Percentiles rank a stretch among this genome's conserved stretches.
Evolutionary conservation across 2,329 filamentous ascomycete species (phyloP).

Genomic region (Zelopaecilomyces penicillatus): DNA sequence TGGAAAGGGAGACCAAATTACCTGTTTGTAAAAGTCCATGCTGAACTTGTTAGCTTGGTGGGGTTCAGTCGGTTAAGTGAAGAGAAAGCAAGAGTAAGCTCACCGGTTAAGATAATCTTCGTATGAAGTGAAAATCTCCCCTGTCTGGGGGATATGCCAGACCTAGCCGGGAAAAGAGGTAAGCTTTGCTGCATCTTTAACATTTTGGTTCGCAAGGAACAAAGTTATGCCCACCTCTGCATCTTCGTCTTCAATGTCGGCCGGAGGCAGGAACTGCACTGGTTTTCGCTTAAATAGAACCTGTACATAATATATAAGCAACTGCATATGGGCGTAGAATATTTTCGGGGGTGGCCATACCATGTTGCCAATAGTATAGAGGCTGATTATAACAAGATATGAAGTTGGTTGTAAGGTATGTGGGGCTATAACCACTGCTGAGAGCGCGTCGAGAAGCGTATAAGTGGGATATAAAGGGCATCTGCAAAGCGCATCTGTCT

Average conservation of each 20-base stretch:
- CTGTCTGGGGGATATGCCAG: slow-evolving; percentile 84
- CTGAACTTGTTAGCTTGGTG: slow-evolving; percentile 34
- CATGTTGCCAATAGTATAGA: not conserved
- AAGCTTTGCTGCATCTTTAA: not conserved
- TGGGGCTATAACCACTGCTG: slow-evolving; percentile 1
- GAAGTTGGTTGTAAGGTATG: slow-evolving; percentile 3
- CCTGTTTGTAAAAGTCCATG: slow-evolving; percentile 90
- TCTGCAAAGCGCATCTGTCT: not conserved
- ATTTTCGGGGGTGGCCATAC: slow-evolving; percentile 1
- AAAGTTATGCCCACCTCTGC: slow-evolving; percentile 56
- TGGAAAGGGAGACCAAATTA: slow-evolving; percentile 21
- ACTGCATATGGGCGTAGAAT: not conserved
- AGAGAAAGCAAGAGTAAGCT: slow-evolving; percentile 22
- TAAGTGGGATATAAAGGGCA: slow-evolving; percentile 6
- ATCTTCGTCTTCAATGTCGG: slow-evolving; percentile 69
- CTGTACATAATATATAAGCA: slow-evolving; percentile 35
- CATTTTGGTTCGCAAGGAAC: no score
- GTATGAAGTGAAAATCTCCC: slow-evolving; percentile 82
- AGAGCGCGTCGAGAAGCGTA: slow-evolving; percentile 1
- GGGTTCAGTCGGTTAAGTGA: not conserved
- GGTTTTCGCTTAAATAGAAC: slow-evolving; percentile 95
- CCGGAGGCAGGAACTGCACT: slow-evolving; percentile 68
- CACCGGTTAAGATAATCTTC: slow-evolving; percentile 81
- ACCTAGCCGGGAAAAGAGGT: slow-evolving; percentile 46
- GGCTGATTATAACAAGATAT: slow-evolving; percentile 3